phyloP scores from a whole-genome alignment of 805 yeast species.

The Saccharomycopsis synnaedendra region DNA sequence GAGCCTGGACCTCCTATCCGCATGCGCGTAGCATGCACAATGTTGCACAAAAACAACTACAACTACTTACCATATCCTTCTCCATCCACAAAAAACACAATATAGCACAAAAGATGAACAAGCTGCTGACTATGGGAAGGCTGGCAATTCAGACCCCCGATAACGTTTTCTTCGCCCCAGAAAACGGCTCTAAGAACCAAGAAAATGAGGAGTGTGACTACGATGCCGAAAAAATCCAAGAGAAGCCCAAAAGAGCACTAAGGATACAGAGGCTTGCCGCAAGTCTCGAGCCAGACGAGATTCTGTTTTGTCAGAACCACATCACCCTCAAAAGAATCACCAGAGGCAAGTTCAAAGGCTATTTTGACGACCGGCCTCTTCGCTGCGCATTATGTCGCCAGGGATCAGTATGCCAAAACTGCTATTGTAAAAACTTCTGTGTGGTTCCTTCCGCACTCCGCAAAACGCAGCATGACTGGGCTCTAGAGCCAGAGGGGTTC shows the following conservation, averaged over 20 bases:
- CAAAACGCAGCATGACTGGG: neutral
- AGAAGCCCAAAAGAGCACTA: neutral
- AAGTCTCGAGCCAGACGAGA: too few species aligned
- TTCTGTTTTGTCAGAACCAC: neutral
- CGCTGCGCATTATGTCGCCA: conserved; percentile 17
- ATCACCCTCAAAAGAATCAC: conserved; percentile 9
- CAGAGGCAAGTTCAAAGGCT: conserved; percentile 23
- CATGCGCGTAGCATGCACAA: too few species aligned
- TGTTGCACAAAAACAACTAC: too few species aligned
- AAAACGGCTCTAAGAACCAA: neutral
- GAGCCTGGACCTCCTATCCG: too few species aligned
- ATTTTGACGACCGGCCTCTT: conserved; percentile 20
- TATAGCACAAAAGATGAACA: too few species aligned
- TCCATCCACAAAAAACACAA: too few species aligned
- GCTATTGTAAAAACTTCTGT: conserved; percentile 15
- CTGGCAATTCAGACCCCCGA: too few species aligned
- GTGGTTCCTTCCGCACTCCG: conserved; percentile 17
- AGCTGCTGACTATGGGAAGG: too few species aligned
- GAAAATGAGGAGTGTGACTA: neutral
- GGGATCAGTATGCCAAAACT: conserved; percentile 3
- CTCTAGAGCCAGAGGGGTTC: too few species aligned
- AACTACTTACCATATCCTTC: too few species aligned
- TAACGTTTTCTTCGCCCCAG: too few species aligned
- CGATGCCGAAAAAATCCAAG: neutral
- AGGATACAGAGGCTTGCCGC: too few species aligned